Conservation (phyloP, 257 asterid genomes). For the Solanum paucissectum region DNA sequence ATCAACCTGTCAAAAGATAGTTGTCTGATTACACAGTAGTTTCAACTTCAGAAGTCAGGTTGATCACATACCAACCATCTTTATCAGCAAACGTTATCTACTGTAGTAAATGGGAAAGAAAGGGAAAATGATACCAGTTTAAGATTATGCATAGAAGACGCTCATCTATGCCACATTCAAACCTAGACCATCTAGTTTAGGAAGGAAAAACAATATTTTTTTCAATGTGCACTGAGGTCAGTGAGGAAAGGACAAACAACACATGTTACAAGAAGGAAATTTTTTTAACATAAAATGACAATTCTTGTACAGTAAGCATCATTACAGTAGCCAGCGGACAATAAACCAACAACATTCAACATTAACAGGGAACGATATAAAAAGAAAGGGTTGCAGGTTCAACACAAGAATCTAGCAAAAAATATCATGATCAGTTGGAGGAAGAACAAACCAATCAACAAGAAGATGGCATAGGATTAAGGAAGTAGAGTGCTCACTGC, state of each 20-base stretch:
- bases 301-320: not conserved
- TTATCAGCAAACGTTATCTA: not conserved
- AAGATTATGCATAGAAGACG: not conserved
- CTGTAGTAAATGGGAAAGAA: not conserved
- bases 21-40: not conserved
- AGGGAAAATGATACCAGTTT: not conserved
- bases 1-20: slow-evolving; percentile 54
- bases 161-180: not conserved
- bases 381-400: not conserved
- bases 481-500: not conserved
- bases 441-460: not conserved
- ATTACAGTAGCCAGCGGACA: not conserved
- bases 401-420: not conserved
- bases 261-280: not conserved
- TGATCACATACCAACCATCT: not conserved
- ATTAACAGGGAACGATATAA: not conserved
- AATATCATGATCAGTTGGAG: not conserved
- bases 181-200: not conserved
- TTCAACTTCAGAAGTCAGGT: not conserved
- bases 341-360: not conserved
- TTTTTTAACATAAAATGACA: not conserved
- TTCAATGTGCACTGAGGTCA: not conserved
- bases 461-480: not conserved
- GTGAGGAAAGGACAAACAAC: not conserved
- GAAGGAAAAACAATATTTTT: not conserved